A percentile compares a stretch with the other conserved stretches of the same genome.
Evolutionary conservation across 495 filamentous ascomycete genomes (phyloP).

Genomic region (Xylaria grammica): DNA sequence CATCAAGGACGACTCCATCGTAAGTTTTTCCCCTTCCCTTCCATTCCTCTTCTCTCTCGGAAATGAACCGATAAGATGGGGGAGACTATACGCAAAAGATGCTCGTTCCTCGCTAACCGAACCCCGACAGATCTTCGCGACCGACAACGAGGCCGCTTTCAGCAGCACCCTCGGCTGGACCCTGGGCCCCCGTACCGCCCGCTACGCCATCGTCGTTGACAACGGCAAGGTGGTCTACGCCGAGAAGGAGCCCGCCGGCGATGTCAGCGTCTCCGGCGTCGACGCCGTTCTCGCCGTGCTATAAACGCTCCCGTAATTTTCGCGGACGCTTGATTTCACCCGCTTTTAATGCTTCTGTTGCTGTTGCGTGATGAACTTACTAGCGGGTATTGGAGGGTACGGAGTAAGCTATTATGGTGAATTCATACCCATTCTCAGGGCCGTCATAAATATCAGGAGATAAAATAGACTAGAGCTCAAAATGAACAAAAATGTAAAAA

Average conservation of each 20-base stretch:
- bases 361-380: not conserved
- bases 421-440: too few relatives aligned
- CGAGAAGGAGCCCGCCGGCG: slow-evolving; percentile 76
- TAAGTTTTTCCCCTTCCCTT: slow-evolving; percentile 43
- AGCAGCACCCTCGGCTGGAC: slow-evolving; percentile 85
- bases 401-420: not conserved
- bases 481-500: not conserved
- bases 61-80: too few relatives aligned
- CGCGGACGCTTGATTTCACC: too few relatives aligned
- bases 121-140: slow-evolving; percentile 75
- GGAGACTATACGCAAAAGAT: not conserved
- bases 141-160: slow-evolving; percentile 77
- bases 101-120: not conserved
- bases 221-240: slow-evolving; percentile 90
- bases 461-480: not conserved
- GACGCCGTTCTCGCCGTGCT: slow-evolving; percentile 75
- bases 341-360: too few relatives aligned
- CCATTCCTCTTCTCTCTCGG: not conserved
- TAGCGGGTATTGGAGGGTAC: not conserved
- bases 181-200: slow-evolving; percentile 71
- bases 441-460: not conserved
- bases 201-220: slow-evolving; percentile 88
- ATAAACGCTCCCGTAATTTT: slow-evolving; percentile 37
- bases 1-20: slow-evolving; percentile 78
- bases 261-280: slow-evolving; percentile 72